Evolutionary conservation across 2,329 filamentous ascomycete genomes (phyloP), one percentile per base, ranked within the genome.

Genomic region (Colletotrichum sp.): DNA sequence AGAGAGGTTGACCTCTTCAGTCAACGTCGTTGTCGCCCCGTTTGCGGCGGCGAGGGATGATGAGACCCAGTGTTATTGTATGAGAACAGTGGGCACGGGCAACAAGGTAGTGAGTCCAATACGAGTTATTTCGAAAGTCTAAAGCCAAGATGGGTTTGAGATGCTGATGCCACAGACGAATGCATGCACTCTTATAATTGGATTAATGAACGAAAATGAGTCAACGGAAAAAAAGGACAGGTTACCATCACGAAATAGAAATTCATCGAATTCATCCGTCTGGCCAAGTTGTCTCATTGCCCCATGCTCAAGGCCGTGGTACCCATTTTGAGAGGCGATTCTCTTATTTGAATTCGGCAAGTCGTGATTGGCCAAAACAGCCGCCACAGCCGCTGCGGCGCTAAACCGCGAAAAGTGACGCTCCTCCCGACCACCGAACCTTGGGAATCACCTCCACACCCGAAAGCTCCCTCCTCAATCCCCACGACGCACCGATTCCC

Each of bases 331-430:
- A 52, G 66, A 74, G 68, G 74, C 76, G 64, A 78, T 64, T 39
- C 36, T 60, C 71, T 55, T 69, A 77, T 77, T 77, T 68, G 63
- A 77, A 78, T 78, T 78, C 75, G 77, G 77, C 77, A 75, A 28
- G 28, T 8, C 8, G 4, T 77, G 32, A 72, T 78, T 78, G 77
- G 77, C 8, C 13, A 5, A 1, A 8, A 11, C 22, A 65, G 22
- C 25, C 76, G 75, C 72, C 22, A 4, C 15, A 65, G 30, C 28
- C 75, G 71, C 55, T 8, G 4, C 2, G 36, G 32, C 8, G 72
- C 68, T 68, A 60, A 76, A 28, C 36, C 59, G n/a, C 60, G 64
- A 76, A 72, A 75, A 71, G 72, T 75, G 75, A 75, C 74, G 74
- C 70, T 69, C 59, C 34, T 48, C 64, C 64, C 34, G 44, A 63